phyloP scores from a whole-genome alignment of 2,329 filamentous ascomycete species.

The Epichloe brachyelytri region DNA sequence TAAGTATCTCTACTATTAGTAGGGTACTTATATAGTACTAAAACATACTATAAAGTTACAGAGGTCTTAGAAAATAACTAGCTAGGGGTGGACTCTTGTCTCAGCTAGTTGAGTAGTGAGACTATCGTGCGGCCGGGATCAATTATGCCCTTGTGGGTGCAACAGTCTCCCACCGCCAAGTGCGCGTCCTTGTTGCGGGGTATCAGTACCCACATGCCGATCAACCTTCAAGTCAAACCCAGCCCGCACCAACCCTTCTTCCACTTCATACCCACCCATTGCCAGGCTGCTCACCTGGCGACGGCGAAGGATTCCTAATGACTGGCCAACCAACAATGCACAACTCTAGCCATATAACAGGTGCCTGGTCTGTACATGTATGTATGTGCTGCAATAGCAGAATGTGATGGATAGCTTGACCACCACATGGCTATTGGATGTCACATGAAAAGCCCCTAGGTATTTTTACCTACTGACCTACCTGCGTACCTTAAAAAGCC shows the following conservation, averaged over 20 bases:
- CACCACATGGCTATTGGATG: not conserved
- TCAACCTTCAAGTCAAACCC: not conserved
- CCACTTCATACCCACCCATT: not conserved
- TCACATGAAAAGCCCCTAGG: not conserved
- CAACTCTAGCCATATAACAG: not conserved
- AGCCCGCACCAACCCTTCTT: not conserved
- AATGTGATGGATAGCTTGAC: too few relatives aligned
- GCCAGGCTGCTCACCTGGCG: not conserved
- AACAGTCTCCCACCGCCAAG: too few relatives aligned
- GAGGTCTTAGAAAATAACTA: too few relatives aligned
- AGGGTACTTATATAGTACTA: too few relatives aligned
- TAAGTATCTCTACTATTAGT: too few relatives aligned
- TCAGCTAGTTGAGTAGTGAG: too few relatives aligned
- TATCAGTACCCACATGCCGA: not conserved
- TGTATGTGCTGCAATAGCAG: not conserved
- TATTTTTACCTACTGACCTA: too few relatives aligned
- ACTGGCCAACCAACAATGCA: not conserved
- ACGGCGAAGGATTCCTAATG: not conserved
- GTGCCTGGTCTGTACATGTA: not conserved
- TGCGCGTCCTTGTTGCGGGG: not conserved
- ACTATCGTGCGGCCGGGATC: too few relatives aligned
- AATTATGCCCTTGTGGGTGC: too few relatives aligned
- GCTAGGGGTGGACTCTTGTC: too few relatives aligned
- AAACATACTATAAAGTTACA: too few relatives aligned
- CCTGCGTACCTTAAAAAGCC: not conserved